Evolutionary conservation across 768 basidiomycete species (phyloP).

Genomic region (Kwoniella dejecticola): DNA sequence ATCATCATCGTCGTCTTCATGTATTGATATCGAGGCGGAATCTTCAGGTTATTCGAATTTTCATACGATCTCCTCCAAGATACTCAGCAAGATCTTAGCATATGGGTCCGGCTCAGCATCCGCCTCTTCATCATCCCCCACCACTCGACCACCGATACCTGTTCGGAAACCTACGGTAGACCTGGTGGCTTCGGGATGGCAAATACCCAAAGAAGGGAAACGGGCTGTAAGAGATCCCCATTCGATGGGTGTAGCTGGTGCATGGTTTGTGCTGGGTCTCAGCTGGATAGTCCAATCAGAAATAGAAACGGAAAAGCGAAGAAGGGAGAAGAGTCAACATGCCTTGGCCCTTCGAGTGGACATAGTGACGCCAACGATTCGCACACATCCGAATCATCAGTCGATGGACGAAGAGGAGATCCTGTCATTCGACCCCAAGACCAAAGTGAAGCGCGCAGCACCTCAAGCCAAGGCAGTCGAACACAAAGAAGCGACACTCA

Average conservation of each 20-base stretch:
- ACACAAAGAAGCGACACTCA: neutral
- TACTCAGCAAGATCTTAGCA: slow-evolving; percentile 11
- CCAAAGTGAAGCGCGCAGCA: neutral
- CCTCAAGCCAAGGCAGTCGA: neutral
- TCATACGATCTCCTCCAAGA: neutral
- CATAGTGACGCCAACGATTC: neutral
- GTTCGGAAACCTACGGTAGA: slow-evolving; percentile 13
- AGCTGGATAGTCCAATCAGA: slow-evolving; percentile 41
- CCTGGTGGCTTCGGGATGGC: slow-evolving; percentile 35
- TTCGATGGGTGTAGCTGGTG: slow-evolving; percentile 46
- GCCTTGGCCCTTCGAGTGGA: neutral
- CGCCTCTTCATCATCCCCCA: neutral
- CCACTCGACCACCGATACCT: slow-evolving; percentile 8
- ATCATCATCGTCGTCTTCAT: too few species aligned
- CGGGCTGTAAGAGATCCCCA: slow-evolving; percentile 41
- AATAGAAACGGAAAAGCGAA: slow-evolving; percentile 15
- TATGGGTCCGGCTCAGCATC: slow-evolving; percentile 1
- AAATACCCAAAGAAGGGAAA: slow-evolving; percentile 45
- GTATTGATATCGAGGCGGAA: neutral
- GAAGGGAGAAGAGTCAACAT: neutral
- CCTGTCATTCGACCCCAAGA: slow-evolving; percentile 13
- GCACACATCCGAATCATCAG: neutral
- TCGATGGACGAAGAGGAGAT: slow-evolving; percentile 7
- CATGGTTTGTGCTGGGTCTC: slow-evolving; percentile 44
- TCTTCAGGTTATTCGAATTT: too few species aligned